Evolutionary conservation across 164 flowering plant species (phyloP), one percentile per base, ranked within the genome.

Genomic region (Saururus chinensis): DNA sequence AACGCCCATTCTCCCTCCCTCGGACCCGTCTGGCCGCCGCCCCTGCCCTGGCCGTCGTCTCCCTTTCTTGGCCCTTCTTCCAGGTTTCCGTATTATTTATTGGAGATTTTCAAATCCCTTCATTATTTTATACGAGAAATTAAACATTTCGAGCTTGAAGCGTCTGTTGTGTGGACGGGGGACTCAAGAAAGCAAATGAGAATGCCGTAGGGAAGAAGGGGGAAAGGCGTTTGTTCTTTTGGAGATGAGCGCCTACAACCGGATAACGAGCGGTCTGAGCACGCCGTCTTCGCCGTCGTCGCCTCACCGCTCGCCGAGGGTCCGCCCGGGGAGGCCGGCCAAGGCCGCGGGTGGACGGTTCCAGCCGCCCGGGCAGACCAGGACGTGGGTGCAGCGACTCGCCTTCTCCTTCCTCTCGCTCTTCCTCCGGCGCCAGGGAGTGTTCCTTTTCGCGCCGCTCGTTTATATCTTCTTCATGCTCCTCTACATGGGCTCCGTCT

Each of bases 381-480:
- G 51, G 62, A 60, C 62, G 51, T n/a, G 48, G 26, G 53, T 30
- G 40, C 86, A 88, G 67, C 74, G 90, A 0, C 51, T 80, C 22
- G 78, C 89, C 10, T 83, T 83, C 83, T 60, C 75, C 40, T 30
- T 88, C 14, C 77, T 88, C n/a, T 84, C 92, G 20, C 76, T 84
- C 26, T 69, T 88, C 25, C 81, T 88, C 64, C 87, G 90, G 16
- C 79, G 90, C 0, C 96, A 86, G 67, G 96, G 92, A 42, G 71
- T 88, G 52, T 88, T 88, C 71, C 79, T 88, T 42, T 84, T 88
- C 67, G 92, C 89, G 0, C 96, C 96, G 10, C 74, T 88, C 19
- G 70, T 88, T 48, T 88, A 88, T 70, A 83, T 88, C 68, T 79
- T 87, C 53, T 82, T 89, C 40, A 88, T 88, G 92, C 73, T 88